Evolutionary conservation across 345 rosid genomes (phyloP).

Genomic region (Adansonia digitata): DNA sequence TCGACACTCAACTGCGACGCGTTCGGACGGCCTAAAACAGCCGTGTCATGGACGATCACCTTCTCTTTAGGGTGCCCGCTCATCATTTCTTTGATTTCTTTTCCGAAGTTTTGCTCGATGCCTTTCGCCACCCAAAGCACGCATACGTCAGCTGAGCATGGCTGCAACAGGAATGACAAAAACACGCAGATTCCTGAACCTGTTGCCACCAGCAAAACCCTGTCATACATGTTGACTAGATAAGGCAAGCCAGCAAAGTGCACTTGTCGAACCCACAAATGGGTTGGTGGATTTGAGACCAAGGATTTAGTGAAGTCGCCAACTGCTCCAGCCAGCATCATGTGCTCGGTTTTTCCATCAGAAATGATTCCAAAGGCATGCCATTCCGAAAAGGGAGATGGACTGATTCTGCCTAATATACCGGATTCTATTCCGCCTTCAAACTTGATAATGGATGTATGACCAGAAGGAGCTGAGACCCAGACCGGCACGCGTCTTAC

Average conservation of each 20-base stretch:
- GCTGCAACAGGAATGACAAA: constrained; percentile 70
- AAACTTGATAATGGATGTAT: constrained; percentile 69
- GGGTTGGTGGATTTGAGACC: constrained; percentile 57
- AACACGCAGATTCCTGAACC: constrained; percentile 87
- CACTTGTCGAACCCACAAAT: constrained; percentile 73
- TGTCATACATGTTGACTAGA: constrained; percentile 61
- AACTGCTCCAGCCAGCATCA: constrained; percentile 91
- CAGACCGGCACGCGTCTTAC: constrained; percentile 58
- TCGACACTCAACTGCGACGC: constrained; percentile 65
- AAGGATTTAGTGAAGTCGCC: constrained; percentile 77
- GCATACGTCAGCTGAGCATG: constrained; percentile 48
- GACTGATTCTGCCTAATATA: constrained; percentile 80
- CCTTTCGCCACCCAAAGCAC: constrained; percentile 82
- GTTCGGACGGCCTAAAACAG: constrained; percentile 58
- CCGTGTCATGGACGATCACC: constrained; percentile 69
- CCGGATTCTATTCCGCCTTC: constrained; percentile 70
- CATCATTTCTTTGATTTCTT: constrained; percentile 54
- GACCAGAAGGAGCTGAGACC: constrained; percentile 58
- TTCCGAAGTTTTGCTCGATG: constrained; percentile 60
- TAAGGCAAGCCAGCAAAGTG: constrained; percentile 84
- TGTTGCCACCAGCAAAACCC: constrained; percentile 74
- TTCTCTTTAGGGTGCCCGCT: constrained; percentile 45
- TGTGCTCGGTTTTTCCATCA: constrained; percentile 60
- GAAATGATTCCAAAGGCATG: constrained; percentile 88
- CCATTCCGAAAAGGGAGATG: constrained; percentile 89